Conservation (phyloP, 495 filamentous ascomycete genomes). For the Penicillium lagena region DNA sequence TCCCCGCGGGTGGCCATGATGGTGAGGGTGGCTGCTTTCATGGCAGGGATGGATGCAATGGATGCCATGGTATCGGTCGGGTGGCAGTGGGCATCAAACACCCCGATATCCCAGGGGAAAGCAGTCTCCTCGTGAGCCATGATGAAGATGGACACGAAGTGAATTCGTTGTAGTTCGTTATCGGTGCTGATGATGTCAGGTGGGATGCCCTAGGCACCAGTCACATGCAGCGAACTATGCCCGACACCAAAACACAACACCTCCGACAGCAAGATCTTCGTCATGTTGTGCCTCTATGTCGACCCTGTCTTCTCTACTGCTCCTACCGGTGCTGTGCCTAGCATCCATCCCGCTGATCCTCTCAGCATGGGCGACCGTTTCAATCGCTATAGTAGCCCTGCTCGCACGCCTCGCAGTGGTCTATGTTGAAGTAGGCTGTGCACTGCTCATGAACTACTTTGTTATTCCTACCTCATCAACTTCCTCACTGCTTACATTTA, state of each 20-base stretch:
- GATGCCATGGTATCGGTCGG: constrained; percentile 92
- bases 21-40: constrained; percentile 73
- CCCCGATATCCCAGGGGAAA: constrained; percentile 81
- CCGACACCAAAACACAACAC: too few relatives aligned
- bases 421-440: constrained; percentile 62
- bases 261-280: too few relatives aligned
- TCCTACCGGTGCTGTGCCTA: constrained; percentile 57
- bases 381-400: constrained; percentile 58
- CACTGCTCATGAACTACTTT: constrained; percentile 52
- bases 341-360: constrained; percentile 63
- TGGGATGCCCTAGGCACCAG: constrained; percentile 1
- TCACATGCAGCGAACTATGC: constrained; percentile 1
- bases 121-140: constrained; percentile 15
- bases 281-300: too few relatives aligned
- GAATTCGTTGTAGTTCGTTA: too few relatives aligned
- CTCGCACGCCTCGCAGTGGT: constrained; percentile 58
- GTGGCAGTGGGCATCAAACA: constrained; percentile 93
- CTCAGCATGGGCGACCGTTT: constrained; percentile 63
- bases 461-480: constrained; percentile 27
- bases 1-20: constrained; percentile 84
- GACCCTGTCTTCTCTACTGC: constrained; percentile 45
- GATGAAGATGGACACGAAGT: neutral
- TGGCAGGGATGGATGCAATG: constrained; percentile 57
- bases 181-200: neutral
- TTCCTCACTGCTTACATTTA: constrained; percentile 26